These are phyloP conservation scores for Scutellaria minor DNA, from an alignment of 257 asterid genomes.

Conservation along the genomic window DNA sequence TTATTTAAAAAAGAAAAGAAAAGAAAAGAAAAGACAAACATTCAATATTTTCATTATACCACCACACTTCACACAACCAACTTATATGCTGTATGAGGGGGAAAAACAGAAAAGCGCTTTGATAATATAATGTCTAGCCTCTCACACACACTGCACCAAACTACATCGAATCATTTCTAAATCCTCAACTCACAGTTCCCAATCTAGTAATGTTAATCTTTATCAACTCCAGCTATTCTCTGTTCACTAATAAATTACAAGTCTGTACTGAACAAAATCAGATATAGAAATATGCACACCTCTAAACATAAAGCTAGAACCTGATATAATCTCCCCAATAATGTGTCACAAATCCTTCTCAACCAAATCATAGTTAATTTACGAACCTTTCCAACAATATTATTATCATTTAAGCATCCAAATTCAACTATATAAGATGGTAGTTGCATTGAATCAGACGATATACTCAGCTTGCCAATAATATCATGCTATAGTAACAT, in stretches of 20 bases:
- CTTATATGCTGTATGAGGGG: background rate
- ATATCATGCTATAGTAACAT: background rate
- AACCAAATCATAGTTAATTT: slow-evolving; percentile 9
- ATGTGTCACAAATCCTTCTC: background rate
- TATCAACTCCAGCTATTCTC: slow-evolving; percentile 12
- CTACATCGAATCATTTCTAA: background rate
- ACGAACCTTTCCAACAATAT: slow-evolving; percentile 1
- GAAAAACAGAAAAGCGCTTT: slow-evolving; percentile 7
- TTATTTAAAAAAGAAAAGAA: background rate
- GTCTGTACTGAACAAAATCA: background rate
- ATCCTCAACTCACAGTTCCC: slow-evolving; percentile 13
- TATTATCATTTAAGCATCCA: background rate
- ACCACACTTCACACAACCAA: slow-evolving; percentile 13
- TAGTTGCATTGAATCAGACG: slow-evolving; percentile 3
- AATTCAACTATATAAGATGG: slow-evolving; percentile 5
- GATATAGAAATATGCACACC: slow-evolving; percentile 13
- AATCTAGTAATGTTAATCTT: background rate
- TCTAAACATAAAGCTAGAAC: slow-evolving; percentile 5
- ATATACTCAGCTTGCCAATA: background rate
- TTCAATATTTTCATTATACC: background rate
- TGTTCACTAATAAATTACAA: background rate
- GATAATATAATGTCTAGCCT: background rate
- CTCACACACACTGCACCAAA: background rate
- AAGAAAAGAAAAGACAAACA: background rate
- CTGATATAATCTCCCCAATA: background rate